A percentile compares a stretch with the other conserved stretches of the same genome.
Evolutionary conservation across 345 rosid species (phyloP).

Genomic region (Turnera subulata): DNA sequence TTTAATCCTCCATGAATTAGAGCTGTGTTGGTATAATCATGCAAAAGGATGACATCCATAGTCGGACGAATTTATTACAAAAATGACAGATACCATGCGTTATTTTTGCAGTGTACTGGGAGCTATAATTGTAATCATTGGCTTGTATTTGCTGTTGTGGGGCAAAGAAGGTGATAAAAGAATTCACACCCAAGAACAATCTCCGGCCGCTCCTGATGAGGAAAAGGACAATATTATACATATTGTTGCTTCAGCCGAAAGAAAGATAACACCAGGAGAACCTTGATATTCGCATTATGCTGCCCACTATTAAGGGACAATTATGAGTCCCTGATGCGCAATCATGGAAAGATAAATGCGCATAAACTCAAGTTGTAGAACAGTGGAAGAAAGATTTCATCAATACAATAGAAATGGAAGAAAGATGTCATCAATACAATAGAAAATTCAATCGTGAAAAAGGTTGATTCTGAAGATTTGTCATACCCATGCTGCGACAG

Average conservation of each 20-base stretch:
- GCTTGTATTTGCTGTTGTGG: slow-evolving; percentile 61
- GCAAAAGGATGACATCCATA: no score
- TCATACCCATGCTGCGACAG: no score
- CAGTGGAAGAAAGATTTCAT: no score
- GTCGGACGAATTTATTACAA: no score
- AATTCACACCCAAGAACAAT: slow-evolving; percentile 14
- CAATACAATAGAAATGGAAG: no score
- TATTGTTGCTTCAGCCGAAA: slow-evolving; percentile 17
- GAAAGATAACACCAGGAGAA: slow-evolving; percentile 4
- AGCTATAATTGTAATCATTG: slow-evolving; percentile 41
- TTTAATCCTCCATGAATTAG: background rate
- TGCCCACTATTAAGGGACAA: background rate
- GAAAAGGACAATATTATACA: background rate
- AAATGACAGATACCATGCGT: background rate
- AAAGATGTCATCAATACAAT: no score
- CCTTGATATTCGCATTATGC: slow-evolving; percentile 8
- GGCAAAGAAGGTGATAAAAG: slow-evolving; percentile 52
- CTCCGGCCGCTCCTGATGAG: slow-evolving; percentile 10
- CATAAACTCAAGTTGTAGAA: no score
- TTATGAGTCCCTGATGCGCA: no score
- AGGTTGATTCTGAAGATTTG: no score
- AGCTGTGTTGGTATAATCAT: no score
- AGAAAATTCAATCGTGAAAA: no score
- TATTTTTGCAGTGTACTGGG: slow-evolving; percentile 48
- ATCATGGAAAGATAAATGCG: no score